These are phyloP conservation scores for Zygnema cylindricum DNA, from an alignment of 139 green algal species.

Conservation along the genomic window DNA sequence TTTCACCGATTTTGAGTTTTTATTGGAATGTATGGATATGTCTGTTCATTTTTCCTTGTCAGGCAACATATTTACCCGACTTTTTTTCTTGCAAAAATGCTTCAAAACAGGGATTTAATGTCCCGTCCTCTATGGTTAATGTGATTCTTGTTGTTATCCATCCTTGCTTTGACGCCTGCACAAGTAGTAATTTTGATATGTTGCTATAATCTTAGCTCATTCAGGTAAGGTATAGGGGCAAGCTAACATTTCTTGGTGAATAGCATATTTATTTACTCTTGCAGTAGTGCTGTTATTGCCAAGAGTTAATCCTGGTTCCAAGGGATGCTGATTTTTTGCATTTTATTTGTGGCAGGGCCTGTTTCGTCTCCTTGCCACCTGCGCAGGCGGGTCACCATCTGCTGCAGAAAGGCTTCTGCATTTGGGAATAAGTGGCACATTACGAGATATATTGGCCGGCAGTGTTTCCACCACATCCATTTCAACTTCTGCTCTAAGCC, in stretches of 20 bases:
- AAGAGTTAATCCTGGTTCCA: too few relatives aligned
- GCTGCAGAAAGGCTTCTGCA: slow-evolving; percentile 42
- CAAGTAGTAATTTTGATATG: background rate
- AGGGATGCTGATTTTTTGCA: background rate
- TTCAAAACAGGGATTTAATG: too few relatives aligned
- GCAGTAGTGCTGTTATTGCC: background rate
- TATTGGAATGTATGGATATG: too few relatives aligned
- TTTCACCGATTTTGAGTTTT: background rate
- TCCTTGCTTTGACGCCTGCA: too few relatives aligned
- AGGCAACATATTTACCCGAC: too few relatives aligned
- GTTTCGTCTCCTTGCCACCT: slow-evolving; percentile 56
- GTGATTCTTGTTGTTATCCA: too few relatives aligned
- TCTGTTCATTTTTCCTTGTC: too few relatives aligned
- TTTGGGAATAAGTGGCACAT: slow-evolving; percentile 47
- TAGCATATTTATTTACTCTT: background rate
- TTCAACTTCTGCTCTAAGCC: slow-evolving; percentile 16
- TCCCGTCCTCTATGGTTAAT: too few relatives aligned
- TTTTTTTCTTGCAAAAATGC: too few relatives aligned
- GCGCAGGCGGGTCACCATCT: slow-evolving; percentile 21
- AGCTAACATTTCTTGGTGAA: background rate
- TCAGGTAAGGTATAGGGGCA: too few relatives aligned
- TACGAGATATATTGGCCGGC: slow-evolving; percentile 42
- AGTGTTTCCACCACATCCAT: slow-evolving; percentile 7
- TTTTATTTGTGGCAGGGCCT: slow-evolving; percentile 43
- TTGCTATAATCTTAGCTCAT: too few relatives aligned